Base-by-base conservation (phyloP, 192 early-diverging fungal genomes). In the Podila minutissima region DNA sequence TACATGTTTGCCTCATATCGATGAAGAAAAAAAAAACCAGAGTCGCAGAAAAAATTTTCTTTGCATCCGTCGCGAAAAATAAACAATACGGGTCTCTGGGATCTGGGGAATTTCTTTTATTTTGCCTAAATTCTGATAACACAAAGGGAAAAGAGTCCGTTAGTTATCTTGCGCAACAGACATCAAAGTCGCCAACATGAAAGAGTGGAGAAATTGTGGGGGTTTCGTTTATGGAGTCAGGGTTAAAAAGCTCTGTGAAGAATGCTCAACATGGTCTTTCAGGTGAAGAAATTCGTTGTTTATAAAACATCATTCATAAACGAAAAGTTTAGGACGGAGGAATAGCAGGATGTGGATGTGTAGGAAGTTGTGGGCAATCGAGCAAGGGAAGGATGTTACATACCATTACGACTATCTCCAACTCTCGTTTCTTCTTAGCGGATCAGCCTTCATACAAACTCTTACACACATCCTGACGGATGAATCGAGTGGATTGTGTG, bases 241-340 rank as follows among this genome's bases (percentile, higher is more conserved):
- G 70, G 76, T 81, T 81, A 81, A 81, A 81, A 81, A 81, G 76
- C 76, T 81, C 76, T 81, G 76, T 81, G 50, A 81, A 81, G 71
- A 78, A 69, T 78, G 57, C 51, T 81, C 76, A 63, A 81, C 76
- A 81, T 73, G 76, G 76, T 81, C 71, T 81, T 81, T 81, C 76
- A 81, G 76, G 12, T 81, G 76, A 81, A 81, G 76, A 81, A 81
- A 81, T 81, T 81, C 76, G 76, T 81, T 81, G 76, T 81, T 81
- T 73, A 49, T 69, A 73, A 63, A 72, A 73, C 76, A 81, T 81
- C 76, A 81, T 81, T 60, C 76, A 68, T 69, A 81, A 24, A 64
- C 41, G 19, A n/a, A 29, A 48, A 29, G 46, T 37, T 53, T n/a
- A 11, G 59, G 4, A 41, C 41, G 37, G 49, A 26, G 13, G 46